These are phyloP conservation scores for Echinosophora koreensis DNA, from an alignment of 306 rosid genomes.

Conservation along the genomic window DNA sequence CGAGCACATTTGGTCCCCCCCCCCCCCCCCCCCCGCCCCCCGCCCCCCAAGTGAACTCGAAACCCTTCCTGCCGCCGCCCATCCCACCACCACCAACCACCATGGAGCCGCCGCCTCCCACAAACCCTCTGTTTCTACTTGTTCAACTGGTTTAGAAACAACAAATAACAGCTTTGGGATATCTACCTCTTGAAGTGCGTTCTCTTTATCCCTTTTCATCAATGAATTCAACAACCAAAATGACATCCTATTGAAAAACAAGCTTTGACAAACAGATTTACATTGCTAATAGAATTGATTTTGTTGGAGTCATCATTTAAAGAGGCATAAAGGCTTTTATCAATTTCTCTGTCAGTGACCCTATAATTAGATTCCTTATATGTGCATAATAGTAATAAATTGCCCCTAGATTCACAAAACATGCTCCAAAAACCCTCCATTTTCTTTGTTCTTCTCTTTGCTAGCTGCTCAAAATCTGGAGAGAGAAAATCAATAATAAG, in stretches of 20 bases:
- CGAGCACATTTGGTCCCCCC: too few species aligned
- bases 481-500: neutral
- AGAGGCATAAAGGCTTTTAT: slow-evolving; percentile 70
- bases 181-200: slow-evolving; percentile 70
- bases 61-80: too few species aligned
- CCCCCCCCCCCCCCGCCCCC: too few species aligned
- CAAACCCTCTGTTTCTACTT: slow-evolving; percentile 57
- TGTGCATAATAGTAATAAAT: slow-evolving; percentile 62
- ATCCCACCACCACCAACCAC: too few species aligned
- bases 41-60: too few species aligned
- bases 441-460: slow-evolving; percentile 34
- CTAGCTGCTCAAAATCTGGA: slow-evolving; percentile 42
- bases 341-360: slow-evolving; percentile 44
- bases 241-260: slow-evolving; percentile 65
- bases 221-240: slow-evolving; percentile 90
- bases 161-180: slow-evolving; percentile 74
- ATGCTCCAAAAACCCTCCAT: slow-evolving; percentile 67
- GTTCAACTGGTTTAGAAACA: slow-evolving; percentile 62
- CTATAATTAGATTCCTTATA: slow-evolving; percentile 46
- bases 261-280: slow-evolving; percentile 67
- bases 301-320: slow-evolving; percentile 59
- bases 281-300: slow-evolving; percentile 42
- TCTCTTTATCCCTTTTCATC: slow-evolving; percentile 79
- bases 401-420: slow-evolving; percentile 75
- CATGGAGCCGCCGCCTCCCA: too few species aligned